Conservation (phyloP, 2,329 filamentous ascomycete genomes). For the Acrocalymma vagum region DNA sequence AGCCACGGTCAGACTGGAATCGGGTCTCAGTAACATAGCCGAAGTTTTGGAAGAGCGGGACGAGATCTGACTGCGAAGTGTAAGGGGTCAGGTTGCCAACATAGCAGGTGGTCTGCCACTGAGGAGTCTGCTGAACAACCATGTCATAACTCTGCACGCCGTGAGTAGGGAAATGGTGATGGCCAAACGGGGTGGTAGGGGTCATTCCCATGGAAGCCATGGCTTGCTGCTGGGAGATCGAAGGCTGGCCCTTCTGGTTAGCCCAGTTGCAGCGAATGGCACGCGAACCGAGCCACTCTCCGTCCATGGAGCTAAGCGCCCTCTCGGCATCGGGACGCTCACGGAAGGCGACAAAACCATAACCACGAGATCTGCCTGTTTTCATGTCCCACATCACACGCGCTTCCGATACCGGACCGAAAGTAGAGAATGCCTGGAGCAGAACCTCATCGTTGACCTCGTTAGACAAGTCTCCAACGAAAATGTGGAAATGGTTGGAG, state of each 20-base stretch:
- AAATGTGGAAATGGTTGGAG: slow-evolving; percentile 98
- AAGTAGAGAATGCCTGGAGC: slow-evolving; percentile 92
- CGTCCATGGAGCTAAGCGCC: slow-evolving; percentile 96
- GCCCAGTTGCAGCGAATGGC: slow-evolving; percentile 99
- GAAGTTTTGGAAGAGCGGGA: slow-evolving; percentile 99
- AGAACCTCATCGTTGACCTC: slow-evolving; percentile 98
- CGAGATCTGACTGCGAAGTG: slow-evolving; percentile 93
- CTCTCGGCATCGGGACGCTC: slow-evolving; percentile 95
- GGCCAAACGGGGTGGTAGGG: slow-evolving; percentile 92
- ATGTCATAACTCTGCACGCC: slow-evolving; percentile 98
- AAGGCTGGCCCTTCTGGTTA: slow-evolving; percentile 99
- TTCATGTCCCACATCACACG: slow-evolving; percentile 99
- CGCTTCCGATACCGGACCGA: slow-evolving; percentile 94
- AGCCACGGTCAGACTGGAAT: slow-evolving; percentile 97
- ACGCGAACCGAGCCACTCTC: slow-evolving; percentile 97
- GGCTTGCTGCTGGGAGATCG: slow-evolving; percentile 95
- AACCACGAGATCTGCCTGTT: slow-evolving; percentile 95
- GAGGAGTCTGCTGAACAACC: slow-evolving; percentile 91
- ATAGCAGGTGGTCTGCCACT: slow-evolving; percentile 98
- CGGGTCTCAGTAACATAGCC: slow-evolving; percentile 97
- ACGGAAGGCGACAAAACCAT: slow-evolving; percentile 97
- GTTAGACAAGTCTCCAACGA: slow-evolving; percentile 96
- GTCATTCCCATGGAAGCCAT: slow-evolving; percentile 99
- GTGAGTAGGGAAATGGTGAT: slow-evolving; percentile 97
- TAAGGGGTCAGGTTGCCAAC: slow-evolving; percentile 98